Evolutionary conservation across 2,329 filamentous ascomycete genomes (phyloP).

Genomic region (Aurifilum marmelostoma): DNA sequence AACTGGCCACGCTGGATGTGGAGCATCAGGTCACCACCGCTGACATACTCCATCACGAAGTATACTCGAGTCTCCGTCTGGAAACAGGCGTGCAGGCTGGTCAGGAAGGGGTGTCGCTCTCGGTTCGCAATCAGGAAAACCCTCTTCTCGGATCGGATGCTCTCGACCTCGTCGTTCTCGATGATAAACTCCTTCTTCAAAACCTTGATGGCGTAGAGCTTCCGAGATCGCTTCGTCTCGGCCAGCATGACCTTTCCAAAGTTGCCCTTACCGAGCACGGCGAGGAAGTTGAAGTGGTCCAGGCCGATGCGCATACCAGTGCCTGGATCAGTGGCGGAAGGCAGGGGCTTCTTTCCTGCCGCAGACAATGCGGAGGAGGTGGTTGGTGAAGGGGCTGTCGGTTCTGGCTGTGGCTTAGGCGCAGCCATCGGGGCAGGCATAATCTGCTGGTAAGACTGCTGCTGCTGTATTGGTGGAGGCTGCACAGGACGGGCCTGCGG

Average conservation of each 20-base stretch:
- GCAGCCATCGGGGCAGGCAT: slow-evolving; percentile 32
- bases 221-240: slow-evolving; percentile 89
- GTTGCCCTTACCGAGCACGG: slow-evolving; percentile 97
- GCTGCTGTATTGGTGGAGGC: slow-evolving; percentile 41
- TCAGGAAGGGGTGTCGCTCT: slow-evolving; percentile 92
- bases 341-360: slow-evolving; percentile 61
- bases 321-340: slow-evolving; percentile 71
- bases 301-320: slow-evolving; percentile 86
- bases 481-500: slow-evolving; percentile 41
- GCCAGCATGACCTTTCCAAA: slow-evolving; percentile 99
- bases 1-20: slow-evolving; percentile 98
- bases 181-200: slow-evolving; percentile 99
- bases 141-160: slow-evolving; percentile 94
- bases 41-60: slow-evolving; percentile 99
- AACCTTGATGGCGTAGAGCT: slow-evolving; percentile 97
- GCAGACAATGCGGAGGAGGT: slow-evolving; percentile 38
- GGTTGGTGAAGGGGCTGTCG: slow-evolving; percentile 41
- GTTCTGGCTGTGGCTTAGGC: slow-evolving; percentile 46
- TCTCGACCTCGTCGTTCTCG: slow-evolving; percentile 98
- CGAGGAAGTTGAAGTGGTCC: slow-evolving; percentile 99
- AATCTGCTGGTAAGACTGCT: slow-evolving; percentile 40
- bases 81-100: slow-evolving; percentile 96
- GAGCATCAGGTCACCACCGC: slow-evolving; percentile 97
- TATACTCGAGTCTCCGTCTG: slow-evolving; percentile 98
- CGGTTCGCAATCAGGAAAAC: slow-evolving; percentile 97